Evolutionary conservation across 2,329 filamentous ascomycete species (phyloP), one percentile per base, ranked within the genome.

Genomic region (Erysiphe neolycopersici): DNA sequence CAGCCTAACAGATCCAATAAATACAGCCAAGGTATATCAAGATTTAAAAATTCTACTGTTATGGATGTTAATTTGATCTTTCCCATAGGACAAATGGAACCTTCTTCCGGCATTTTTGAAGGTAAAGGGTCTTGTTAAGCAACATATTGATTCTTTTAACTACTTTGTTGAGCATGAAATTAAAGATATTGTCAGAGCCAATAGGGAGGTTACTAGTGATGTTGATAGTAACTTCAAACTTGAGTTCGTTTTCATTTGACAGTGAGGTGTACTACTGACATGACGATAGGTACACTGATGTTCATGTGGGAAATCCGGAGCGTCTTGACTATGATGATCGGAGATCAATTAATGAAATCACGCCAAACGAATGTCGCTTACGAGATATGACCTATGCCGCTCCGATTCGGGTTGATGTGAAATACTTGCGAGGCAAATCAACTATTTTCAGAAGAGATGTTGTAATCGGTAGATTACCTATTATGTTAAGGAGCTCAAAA

Each of bases 351-450:
- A 73, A 70, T 51, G 71, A 79, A 53, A 76, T 98, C 47, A 92
- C 83, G 1, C 89, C 89, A 2, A 92, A 95, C 64, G 91, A 98
- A 64, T 98, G 89, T 57, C 80, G 89, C 31, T 67, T 98, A 45
- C 76, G 91, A 54, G 91, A 98, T 58, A 85, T 93, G 69, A 95
- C 87, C n/a, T 98, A 98, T 58, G 80, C 84, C 17, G 89, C 89
- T 10, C 87, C 87, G 1, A 92, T 98, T 48, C 71, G 83, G 32
- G 84, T 95, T 47, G 85, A 95, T 56, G 81, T 95, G 43, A 76
- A 81, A 51, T 95, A 93, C 57, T 78, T 83, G 32, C 73, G 84
- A 59, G 84, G 85, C 45, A 78, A 77, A 48, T 73, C 78, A 51
- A 72, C 71, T 52, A 73, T 89, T 47, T 71, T 80, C 39, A 73